These are phyloP conservation scores for Scedosporium apiospermum DNA, from an alignment of 2,329 filamentous ascomycete genomes.

Conservation along the genomic window DNA sequence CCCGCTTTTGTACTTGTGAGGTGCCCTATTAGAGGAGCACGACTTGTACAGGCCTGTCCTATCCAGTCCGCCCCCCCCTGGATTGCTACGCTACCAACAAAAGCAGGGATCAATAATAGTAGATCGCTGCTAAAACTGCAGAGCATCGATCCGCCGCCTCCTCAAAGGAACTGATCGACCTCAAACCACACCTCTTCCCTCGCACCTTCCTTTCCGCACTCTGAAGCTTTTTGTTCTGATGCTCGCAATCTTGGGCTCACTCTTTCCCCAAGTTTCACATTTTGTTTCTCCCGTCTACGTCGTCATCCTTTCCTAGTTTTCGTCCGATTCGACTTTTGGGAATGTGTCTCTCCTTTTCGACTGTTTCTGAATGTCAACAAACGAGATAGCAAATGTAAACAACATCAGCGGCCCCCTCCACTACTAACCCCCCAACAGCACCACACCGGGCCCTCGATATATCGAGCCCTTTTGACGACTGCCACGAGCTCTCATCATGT, in stretches of 20 bases:
- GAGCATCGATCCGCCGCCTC: neutral
- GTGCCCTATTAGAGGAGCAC: neutral
- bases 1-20: neutral
- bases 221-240: neutral
- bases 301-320: neutral
- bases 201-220: neutral
- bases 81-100: neutral
- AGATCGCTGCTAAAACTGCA: neutral
- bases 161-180: neutral
- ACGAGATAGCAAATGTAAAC: conserved; percentile 5
- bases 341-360: neutral
- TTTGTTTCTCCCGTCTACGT: neutral
- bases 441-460: neutral
- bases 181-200: neutral
- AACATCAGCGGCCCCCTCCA: neutral
- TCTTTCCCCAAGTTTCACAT: conserved; percentile 2
- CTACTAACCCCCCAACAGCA: neutral
- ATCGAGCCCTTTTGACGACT: neutral
- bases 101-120: neutral
- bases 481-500: neutral
- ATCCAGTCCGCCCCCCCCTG: neutral
- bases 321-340: neutral
- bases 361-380: conserved; percentile 4
- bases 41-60: neutral
- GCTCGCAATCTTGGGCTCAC: neutral